phyloP scores from a whole-genome alignment of 176 grass and related monocot species.

The Triticum urartu region DNA sequence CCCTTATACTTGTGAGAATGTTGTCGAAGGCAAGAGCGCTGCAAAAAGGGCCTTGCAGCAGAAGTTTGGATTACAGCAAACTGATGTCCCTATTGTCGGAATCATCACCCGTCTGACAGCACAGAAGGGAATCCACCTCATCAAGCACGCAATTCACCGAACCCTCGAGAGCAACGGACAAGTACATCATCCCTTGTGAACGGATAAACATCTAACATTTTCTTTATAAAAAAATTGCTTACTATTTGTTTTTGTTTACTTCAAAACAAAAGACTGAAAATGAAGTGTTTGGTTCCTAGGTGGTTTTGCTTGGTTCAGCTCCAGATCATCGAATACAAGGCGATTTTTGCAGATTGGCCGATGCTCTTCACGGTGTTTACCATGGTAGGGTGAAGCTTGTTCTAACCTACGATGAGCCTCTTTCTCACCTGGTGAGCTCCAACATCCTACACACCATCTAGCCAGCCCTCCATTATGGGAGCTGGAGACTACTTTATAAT shows the following conservation, averaged over 20 bases:
- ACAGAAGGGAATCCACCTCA: slow-evolving; percentile 98
- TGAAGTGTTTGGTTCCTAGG: slow-evolving; percentile 37
- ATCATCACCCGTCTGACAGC: slow-evolving; percentile 85
- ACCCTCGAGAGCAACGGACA: slow-evolving; percentile 78
- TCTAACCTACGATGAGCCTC: slow-evolving; percentile 83
- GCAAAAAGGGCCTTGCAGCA: slow-evolving; percentile 84
- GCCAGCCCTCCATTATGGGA: neutral
- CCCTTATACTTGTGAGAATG: slow-evolving; percentile 76
- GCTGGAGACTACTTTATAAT: slow-evolving; percentile 6
- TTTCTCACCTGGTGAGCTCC: slow-evolving; percentile 76
- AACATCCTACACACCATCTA: neutral
- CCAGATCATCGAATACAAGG: slow-evolving; percentile 79
- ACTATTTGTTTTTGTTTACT: neutral
- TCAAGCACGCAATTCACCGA: slow-evolving; percentile 72
- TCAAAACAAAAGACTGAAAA: neutral
- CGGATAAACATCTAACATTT: neutral
- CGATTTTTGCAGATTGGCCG: slow-evolving; percentile 67
- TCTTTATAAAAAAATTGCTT: neutral
- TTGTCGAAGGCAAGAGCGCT: slow-evolving; percentile 75
- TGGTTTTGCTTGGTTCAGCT: slow-evolving; percentile 89
- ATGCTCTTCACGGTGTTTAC: slow-evolving; percentile 64
- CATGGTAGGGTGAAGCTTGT: slow-evolving; percentile 53
- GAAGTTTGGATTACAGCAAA: slow-evolving; percentile 72
- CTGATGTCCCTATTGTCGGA: slow-evolving; percentile 72
- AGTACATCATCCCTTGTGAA: slow-evolving; percentile 45